These are phyloP conservation scores for Artomyces pyxidatus DNA, from an alignment of 768 basidiomycete species.

Conservation along the genomic window DNA sequence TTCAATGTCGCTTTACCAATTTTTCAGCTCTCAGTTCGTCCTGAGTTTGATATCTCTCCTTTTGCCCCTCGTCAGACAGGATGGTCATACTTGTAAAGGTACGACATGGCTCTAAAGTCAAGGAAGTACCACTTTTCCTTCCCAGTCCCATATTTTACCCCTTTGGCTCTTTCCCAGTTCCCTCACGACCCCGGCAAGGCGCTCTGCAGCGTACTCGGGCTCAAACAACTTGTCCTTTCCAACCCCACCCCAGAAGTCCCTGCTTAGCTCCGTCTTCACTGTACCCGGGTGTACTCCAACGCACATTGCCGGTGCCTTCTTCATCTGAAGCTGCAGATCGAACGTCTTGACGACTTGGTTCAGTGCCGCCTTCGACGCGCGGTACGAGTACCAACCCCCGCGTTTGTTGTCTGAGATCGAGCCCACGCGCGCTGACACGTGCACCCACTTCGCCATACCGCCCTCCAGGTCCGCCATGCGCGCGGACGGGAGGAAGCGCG, in stretches of 20 bases:
- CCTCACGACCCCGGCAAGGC: conserved; percentile 37
- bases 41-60: conserved; percentile 26
- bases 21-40: conserved; percentile 44
- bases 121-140: conserved; percentile 38
- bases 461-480: conserved; percentile 8
- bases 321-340: conserved; percentile 43
- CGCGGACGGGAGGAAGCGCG: conserved; percentile 41
- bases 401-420: conserved; percentile 48
- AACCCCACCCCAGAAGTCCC: conserved; percentile 39
- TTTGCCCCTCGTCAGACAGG: background rate
- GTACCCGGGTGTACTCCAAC: conserved; percentile 55
- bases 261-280: conserved; percentile 52
- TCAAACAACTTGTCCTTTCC: conserved; percentile 35
- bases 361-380: conserved; percentile 53
- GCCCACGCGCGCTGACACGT: conserved; percentile 51
- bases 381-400: conserved; percentile 59
- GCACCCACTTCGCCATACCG: conserved; percentile 48
- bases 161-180: conserved; percentile 32
- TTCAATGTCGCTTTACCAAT: conserved; percentile 43
- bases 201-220: conserved; percentile 41
- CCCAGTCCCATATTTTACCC: conserved; percentile 53
- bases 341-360: conserved; percentile 58
- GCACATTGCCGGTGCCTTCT: conserved; percentile 39
- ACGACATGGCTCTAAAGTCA: conserved; percentile 8
- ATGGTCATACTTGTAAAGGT: background rate